phyloP scores from a whole-genome alignment of 2,329 filamentous ascomycete genomes.

The Trichoderma koningii region DNA sequence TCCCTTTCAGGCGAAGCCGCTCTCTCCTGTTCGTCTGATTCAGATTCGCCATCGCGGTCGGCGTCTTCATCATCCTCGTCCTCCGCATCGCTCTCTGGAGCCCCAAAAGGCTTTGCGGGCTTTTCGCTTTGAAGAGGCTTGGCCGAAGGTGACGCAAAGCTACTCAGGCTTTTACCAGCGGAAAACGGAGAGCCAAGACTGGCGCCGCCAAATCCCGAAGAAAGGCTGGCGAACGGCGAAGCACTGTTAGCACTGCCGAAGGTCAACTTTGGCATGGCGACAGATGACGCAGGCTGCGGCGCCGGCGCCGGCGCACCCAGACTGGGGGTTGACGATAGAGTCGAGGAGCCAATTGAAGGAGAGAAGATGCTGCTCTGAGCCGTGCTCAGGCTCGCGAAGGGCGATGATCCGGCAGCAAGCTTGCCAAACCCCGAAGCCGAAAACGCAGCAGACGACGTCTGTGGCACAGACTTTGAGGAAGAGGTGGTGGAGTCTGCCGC shows the following conservation, averaged over 20 bases:
- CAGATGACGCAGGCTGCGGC: slow-evolving; percentile 31
- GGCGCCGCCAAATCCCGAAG: slow-evolving; percentile 51
- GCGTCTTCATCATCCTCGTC: slow-evolving; percentile 46
- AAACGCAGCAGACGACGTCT: slow-evolving; percentile 63
- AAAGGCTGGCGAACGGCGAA: slow-evolving; percentile 53
- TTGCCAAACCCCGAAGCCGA: slow-evolving; percentile 68
- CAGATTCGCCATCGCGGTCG: slow-evolving; percentile 46
- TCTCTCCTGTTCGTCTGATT: slow-evolving; percentile 51
- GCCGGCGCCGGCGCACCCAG: slow-evolving; percentile 29
- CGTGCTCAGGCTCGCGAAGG: slow-evolving; percentile 60
- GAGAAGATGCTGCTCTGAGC: slow-evolving; percentile 55
- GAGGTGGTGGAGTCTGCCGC: slow-evolving; percentile 32
- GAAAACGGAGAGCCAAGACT: slow-evolving; percentile 45
- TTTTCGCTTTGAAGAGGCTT: slow-evolving; percentile 57
- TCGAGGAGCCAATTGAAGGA: slow-evolving; percentile 43
- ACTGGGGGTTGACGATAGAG: slow-evolving; percentile 38
- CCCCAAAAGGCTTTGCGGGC: slow-evolving; percentile 73
- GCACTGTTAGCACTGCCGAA: slow-evolving; percentile 48
- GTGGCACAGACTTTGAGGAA: slow-evolving; percentile 34
- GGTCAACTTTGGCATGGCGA: slow-evolving; percentile 49
- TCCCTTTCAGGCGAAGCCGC: slow-evolving; percentile 54
- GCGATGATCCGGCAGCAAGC: slow-evolving; percentile 64
- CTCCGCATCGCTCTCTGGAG: slow-evolving; percentile 66
- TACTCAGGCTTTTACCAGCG: slow-evolving; percentile 55
- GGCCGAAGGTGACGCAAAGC: slow-evolving; percentile 67